phyloP scores from a whole-genome alignment of 2,329 filamentous ascomycete species.

The Talaromyces funiculosus region DNA sequence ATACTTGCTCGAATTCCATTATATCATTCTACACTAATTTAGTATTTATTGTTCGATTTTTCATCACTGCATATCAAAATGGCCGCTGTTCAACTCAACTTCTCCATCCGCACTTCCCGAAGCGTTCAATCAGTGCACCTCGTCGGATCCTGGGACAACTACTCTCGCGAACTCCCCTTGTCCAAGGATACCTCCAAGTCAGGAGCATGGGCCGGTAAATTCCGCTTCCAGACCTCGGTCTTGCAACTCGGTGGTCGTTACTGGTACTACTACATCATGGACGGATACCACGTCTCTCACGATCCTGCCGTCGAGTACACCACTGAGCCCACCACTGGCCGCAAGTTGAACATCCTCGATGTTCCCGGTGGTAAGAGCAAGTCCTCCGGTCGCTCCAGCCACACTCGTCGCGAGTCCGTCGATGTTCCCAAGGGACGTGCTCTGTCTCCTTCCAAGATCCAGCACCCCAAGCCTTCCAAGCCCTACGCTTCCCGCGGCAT shows the following conservation, averaged over 20 bases:
- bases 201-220: slow-evolving; percentile 91
- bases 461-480: slow-evolving; percentile 81
- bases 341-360: slow-evolving; percentile 95
- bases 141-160: slow-evolving; percentile 97
- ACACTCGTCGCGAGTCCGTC: slow-evolving; percentile 45
- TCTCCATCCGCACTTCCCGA: slow-evolving; percentile 90
- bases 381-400: slow-evolving; percentile 30
- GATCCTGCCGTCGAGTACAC: slow-evolving; percentile 86
- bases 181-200: slow-evolving; percentile 84
- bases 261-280: slow-evolving; percentile 99
- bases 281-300: slow-evolving; percentile 96
- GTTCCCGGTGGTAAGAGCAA: slow-evolving; percentile 56
- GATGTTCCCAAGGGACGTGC: slow-evolving; percentile 85
- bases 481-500: slow-evolving; percentile 84
- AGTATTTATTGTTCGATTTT: slow-evolving; percentile 22
- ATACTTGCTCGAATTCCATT: slow-evolving; percentile 11
- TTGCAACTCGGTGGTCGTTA: slow-evolving; percentile 86
- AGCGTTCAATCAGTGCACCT: slow-evolving; percentile 97
- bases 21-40: not conserved
- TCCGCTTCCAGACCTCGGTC: slow-evolving; percentile 85
- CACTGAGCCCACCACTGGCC: slow-evolving; percentile 92
- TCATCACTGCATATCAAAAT: slow-evolving; percentile 53
- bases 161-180: slow-evolving; percentile 87
- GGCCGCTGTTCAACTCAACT: slow-evolving; percentile 89
- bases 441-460: slow-evolving; percentile 81